These are phyloP conservation scores for Lasiosphaeris hirsuta DNA, from an alignment of 495 filamentous ascomycete species.

Conservation along the genomic window DNA sequence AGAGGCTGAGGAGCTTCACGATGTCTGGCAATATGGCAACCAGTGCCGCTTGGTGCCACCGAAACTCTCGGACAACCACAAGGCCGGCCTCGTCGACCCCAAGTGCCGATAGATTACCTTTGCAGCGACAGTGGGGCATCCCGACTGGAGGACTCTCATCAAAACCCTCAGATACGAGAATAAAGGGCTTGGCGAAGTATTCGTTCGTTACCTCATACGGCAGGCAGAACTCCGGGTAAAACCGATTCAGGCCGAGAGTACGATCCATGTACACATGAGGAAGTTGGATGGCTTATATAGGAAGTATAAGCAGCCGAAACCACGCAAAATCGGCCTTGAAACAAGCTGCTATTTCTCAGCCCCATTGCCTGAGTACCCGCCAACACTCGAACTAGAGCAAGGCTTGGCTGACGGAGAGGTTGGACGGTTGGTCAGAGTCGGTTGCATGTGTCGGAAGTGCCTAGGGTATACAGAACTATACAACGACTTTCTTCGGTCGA, in stretches of 20 bases:
- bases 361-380: too few relatives aligned
- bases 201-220: conserved; percentile 17
- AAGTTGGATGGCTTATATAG: conserved; percentile 17
- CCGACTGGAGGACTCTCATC: conserved; percentile 13
- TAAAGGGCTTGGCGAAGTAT: conserved; percentile 17
- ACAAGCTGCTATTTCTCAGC: too few relatives aligned
- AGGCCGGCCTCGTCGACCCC: conserved; percentile 13
- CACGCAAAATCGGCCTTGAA: too few relatives aligned
- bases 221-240: conserved; percentile 10
- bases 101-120: conserved; percentile 16
- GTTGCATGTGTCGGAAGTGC: too few relatives aligned
- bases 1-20: conserved; percentile 8
- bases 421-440: too few relatives aligned
- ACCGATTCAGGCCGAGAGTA: conserved; percentile 11
- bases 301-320: conserved; percentile 20
- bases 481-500: too few relatives aligned
- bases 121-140: conserved; percentile 1
- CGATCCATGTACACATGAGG: conserved; percentile 14
- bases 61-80: conserved; percentile 17
- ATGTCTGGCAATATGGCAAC: conserved; percentile 18
- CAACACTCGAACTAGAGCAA: too few relatives aligned
- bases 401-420: too few relatives aligned
- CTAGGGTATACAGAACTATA: too few relatives aligned
- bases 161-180: conserved; percentile 18
- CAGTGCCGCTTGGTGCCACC: conserved; percentile 11